phyloP scores from a whole-genome alignment of 2,329 filamentous ascomycete species.

The Ascochyta viciae-villosae region DNA sequence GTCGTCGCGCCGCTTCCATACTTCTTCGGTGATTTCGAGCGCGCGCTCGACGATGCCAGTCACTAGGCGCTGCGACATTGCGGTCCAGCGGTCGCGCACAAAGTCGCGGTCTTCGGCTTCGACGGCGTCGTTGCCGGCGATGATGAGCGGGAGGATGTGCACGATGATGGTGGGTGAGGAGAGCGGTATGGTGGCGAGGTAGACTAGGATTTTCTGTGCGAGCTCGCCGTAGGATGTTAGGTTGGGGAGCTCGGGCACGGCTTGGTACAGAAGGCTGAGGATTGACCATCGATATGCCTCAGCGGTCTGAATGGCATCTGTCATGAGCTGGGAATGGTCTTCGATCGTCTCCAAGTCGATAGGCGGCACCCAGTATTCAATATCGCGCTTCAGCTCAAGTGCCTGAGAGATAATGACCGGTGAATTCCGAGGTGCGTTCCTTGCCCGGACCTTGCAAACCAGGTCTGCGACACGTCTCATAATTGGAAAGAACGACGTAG shows the following conservation, averaged over 20 bases:
- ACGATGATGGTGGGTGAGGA: constrained; percentile 69
- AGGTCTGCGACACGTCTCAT: constrained; percentile 70
- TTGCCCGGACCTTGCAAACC: constrained; percentile 64
- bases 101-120: constrained; percentile 67
- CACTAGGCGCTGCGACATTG: constrained; percentile 66
- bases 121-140: constrained; percentile 68
- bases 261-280: constrained; percentile 68
- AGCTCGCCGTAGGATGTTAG: constrained; percentile 61
- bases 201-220: constrained; percentile 66
- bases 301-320: constrained; percentile 69
- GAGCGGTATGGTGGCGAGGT: constrained; percentile 68
- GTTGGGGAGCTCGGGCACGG: constrained; percentile 71
- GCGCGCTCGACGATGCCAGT: constrained; percentile 72
- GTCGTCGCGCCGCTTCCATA: constrained; percentile 69
- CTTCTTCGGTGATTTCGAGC: constrained; percentile 67
- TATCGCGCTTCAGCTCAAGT: constrained; percentile 64
- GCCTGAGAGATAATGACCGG: constrained; percentile 66
- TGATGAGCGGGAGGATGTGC: constrained; percentile 71
- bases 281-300: constrained; percentile 72
- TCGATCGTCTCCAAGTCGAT: constrained; percentile 64
- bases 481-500: constrained; percentile 69
- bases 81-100: constrained; percentile 67
- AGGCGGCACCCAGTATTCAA: constrained; percentile 68
- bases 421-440: constrained; percentile 58
- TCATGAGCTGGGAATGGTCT: constrained; percentile 65